A percentile compares a stretch with the other conserved stretches of the same genome.
Conservation (phyloP, 352 stramenopile species). For the Phytophthora megakarya region DNA sequence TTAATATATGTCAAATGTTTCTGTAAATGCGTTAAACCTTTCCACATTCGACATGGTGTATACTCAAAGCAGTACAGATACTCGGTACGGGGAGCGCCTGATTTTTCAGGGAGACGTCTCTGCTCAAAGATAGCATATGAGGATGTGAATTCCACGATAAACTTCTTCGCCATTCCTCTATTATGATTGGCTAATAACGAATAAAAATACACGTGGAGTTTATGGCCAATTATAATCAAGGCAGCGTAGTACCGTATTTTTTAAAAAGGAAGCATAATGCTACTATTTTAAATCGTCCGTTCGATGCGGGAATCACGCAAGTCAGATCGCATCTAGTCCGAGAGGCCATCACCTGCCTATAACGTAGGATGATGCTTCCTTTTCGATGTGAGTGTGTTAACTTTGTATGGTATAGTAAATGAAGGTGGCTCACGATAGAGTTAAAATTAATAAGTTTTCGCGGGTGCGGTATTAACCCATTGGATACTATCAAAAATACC, state of each 20-base stretch:
- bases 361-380: constrained; percentile 5
- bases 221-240: neutral
- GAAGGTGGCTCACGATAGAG: neutral
- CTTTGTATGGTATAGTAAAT: neutral
- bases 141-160: neutral
- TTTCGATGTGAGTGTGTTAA: constrained; percentile 1
- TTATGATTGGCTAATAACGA: neutral
- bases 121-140: neutral
- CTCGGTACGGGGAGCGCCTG: neutral
- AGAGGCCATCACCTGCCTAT: constrained; percentile 3
- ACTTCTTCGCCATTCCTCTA: neutral
- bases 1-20: neutral
- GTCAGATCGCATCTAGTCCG: neutral
- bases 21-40: neutral
- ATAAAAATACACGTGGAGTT: neutral
- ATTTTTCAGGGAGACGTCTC: no score
- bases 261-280: constrained; percentile 8
- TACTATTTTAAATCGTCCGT: neutral
- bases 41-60: neutral
- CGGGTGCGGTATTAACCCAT: no score
- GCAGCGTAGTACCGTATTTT: neutral
- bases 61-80: neutral
- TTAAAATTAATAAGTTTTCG: no score
- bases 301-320: neutral
- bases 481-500: no score